Percentiles rank a stretch among this genome's conserved stretches.
These are phyloP conservation scores for Aspergillus sp. DNA, from an alignment of 2,329 filamentous ascomycete species.

Conservation along the genomic window DNA sequence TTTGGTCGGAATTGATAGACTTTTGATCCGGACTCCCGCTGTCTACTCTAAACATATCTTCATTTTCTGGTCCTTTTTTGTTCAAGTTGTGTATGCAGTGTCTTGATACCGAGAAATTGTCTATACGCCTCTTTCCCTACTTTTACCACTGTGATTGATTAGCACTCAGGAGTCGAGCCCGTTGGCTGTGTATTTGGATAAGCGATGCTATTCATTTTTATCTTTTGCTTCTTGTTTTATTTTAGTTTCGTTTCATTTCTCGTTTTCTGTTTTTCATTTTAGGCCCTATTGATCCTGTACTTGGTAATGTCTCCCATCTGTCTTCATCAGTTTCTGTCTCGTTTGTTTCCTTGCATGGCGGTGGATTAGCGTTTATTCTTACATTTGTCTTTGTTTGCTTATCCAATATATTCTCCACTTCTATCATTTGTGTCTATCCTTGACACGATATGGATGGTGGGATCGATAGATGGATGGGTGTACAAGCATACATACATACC, in stretches of 20 bases:
- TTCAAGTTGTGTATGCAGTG: not conserved
- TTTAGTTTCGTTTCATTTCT: not conserved
- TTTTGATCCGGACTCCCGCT: not conserved
- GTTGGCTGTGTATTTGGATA: not conserved
- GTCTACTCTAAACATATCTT: not conserved
- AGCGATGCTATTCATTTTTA: not conserved
- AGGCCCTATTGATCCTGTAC: not conserved
- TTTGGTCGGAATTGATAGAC: not conserved
- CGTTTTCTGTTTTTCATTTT: not conserved
- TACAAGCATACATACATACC: not conserved
- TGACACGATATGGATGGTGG: not conserved
- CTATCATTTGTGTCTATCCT: not conserved
- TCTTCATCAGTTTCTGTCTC: slow-evolving; percentile 6
- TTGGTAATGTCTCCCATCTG: not conserved
- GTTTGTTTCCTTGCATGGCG: not conserved
- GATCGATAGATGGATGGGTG: not conserved
- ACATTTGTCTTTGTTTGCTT: not conserved
- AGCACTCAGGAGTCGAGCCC: not conserved
- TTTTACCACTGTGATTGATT: not conserved
- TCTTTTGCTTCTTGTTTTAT: not conserved
- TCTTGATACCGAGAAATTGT: not conserved
- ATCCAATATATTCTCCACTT: not conserved
- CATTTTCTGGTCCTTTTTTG: not conserved
- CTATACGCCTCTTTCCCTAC: not conserved
- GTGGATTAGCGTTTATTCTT: not conserved